phyloP scores from a whole-genome alignment of 192 early-diverging fungal species.

The Podila epigama region DNA sequence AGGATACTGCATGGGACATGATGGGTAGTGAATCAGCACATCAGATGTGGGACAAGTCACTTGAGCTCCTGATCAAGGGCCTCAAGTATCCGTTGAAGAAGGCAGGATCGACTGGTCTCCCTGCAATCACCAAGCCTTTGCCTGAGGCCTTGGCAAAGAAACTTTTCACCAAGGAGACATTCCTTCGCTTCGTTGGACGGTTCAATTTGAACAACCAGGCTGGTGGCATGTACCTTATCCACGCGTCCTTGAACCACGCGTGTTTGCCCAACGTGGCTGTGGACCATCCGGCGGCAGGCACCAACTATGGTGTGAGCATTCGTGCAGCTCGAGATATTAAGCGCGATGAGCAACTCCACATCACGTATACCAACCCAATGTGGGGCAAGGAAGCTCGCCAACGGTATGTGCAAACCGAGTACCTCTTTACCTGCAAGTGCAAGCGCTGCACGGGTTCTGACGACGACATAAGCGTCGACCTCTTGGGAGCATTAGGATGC shows the following conservation, averaged over 20 bases:
- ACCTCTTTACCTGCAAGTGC: constrained; percentile 68
- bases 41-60: constrained; percentile 52
- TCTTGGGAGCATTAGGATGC: constrained; percentile 51
- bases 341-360: constrained; percentile 65
- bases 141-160: constrained; percentile 52
- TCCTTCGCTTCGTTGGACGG: constrained; percentile 62
- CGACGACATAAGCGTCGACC: constrained; percentile 52
- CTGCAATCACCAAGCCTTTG: constrained; percentile 54
- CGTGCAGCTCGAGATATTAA: constrained; percentile 62
- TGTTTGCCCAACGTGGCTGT: constrained; percentile 62
- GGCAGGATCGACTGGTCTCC: constrained; percentile 32
- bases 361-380: constrained; percentile 66
- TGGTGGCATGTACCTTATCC: constrained; percentile 66
- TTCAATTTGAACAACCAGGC: constrained; percentile 72
- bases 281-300: constrained; percentile 55
- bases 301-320: constrained; percentile 60
- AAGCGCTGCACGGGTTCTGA: constrained; percentile 60
- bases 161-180: constrained; percentile 62
- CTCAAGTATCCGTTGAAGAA: constrained; percentile 53
- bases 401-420: constrained; percentile 59
- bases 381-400: constrained; percentile 61
- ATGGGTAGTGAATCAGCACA: constrained; percentile 52
- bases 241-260: constrained; percentile 66
- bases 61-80: constrained; percentile 53
- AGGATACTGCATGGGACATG: constrained; percentile 63